Evolutionary conservation across 1,139 yeast genomes (phyloP).

Genomic region (Debaryomyces udenii): DNA sequence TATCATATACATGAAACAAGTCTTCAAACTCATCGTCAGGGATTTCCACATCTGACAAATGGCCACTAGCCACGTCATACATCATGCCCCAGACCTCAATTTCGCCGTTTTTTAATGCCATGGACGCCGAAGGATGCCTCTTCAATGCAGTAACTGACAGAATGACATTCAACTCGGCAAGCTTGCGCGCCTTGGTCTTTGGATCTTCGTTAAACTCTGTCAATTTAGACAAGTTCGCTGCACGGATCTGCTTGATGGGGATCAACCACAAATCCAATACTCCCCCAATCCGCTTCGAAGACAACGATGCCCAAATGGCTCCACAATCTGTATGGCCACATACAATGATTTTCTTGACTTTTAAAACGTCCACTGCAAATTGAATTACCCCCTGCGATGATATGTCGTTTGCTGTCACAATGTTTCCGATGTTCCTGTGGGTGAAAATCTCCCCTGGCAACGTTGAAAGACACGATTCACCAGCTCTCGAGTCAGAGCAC

Average conservation of each 20-base stretch:
- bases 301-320: constrained; percentile 86
- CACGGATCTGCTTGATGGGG: constrained; percentile 72
- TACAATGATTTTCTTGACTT: constrained; percentile 80
- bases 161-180: constrained; percentile 80
- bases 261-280: constrained; percentile 78
- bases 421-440: constrained; percentile 91
- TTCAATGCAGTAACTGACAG: constrained; percentile 59
- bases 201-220: constrained; percentile 48
- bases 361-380: constrained; percentile 85
- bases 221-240: constrained; percentile 54
- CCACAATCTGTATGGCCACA: constrained; percentile 99
- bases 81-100: constrained; percentile 87
- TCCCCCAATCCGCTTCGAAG: constrained; percentile 70
- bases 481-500: constrained; percentile 91
- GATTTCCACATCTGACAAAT: constrained; percentile 55
- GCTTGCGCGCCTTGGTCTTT: constrained; percentile 59
- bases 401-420: constrained; percentile 71
- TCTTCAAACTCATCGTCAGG: constrained; percentile 57
- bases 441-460: constrained; percentile 94
- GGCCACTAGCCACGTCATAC: constrained; percentile 84
- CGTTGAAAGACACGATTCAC: constrained; percentile 76
- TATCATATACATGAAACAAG: constrained; percentile 53
- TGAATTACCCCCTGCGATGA: constrained; percentile 83
- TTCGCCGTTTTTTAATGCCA: constrained; percentile 71
- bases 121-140: constrained; percentile 74